Percentiles rank a stretch among this genome's conserved stretches.
Evolutionary conservation across 495 filamentous ascomycete genomes (phyloP).

Genomic region (Annulohypoxylon stygium): DNA sequence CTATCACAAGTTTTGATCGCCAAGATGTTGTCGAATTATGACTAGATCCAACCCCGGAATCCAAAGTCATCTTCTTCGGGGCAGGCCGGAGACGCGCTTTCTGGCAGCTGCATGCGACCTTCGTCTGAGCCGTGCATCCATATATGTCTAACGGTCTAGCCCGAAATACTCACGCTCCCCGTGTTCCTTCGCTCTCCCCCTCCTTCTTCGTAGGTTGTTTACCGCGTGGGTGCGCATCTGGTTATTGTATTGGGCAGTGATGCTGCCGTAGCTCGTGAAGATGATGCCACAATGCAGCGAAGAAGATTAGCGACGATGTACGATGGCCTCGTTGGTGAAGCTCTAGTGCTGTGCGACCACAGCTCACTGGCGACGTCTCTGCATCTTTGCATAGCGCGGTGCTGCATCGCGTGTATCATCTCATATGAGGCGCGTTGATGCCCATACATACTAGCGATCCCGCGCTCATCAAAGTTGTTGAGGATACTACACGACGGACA

Average conservation of each 20-base stretch:
- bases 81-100: conserved; percentile 44
- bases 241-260: conserved; percentile 27
- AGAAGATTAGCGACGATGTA: conserved; percentile 42
- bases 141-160: conserved; percentile 25
- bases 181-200: conserved; percentile 26
- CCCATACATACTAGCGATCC: conserved; percentile 20
- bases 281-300: conserved; percentile 36
- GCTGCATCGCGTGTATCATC: conserved; percentile 24
- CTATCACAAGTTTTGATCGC: conserved; percentile 42
- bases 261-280: conserved; percentile 20
- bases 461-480: conserved; percentile 16
- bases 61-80: conserved; percentile 30
- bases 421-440: conserved; percentile 14
- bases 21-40: conserved; percentile 44
- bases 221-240: conserved; percentile 1
- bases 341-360: conserved; percentile 8
- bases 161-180: conserved; percentile 34
- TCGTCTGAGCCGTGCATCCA: conserved; percentile 31
- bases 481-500: conserved; percentile 5
- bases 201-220: conserved; percentile 21
- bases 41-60: conserved; percentile 48
- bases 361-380: neutral
- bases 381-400: neutral
- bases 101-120: conserved; percentile 46
- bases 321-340: conserved; percentile 21